These are phyloP conservation scores for Datura wrightii DNA, from an alignment of 257 asterid species.

Conservation along the genomic window DNA sequence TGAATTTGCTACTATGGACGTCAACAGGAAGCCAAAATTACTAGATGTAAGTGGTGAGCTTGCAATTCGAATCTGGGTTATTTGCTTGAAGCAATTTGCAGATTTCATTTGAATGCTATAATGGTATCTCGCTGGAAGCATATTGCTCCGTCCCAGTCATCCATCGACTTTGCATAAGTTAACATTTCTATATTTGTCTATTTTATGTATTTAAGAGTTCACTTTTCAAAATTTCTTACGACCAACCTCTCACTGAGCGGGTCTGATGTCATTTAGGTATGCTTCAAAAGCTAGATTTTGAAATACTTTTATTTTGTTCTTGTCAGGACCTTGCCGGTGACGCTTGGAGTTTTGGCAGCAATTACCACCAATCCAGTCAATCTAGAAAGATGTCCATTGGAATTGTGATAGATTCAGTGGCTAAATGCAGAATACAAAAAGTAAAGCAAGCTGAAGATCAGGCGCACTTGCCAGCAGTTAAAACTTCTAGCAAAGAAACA, in stretches of 20 bases:
- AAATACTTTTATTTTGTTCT: constrained; percentile 36
- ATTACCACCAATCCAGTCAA: constrained; percentile 58
- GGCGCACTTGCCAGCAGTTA: constrained; percentile 42
- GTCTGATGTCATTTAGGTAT: neutral
- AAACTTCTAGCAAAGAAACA: constrained; percentile 43
- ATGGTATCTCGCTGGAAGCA: neutral
- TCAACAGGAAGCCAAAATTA: neutral
- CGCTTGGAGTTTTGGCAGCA: constrained; percentile 59
- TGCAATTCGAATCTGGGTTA: constrained; percentile 15
- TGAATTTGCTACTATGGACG: constrained; percentile 19
- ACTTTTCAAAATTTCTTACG: neutral
- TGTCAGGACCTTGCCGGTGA: constrained; percentile 59
- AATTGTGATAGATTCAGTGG: constrained; percentile 58
- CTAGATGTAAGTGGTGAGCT: constrained; percentile 21
- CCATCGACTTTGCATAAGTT: neutral
- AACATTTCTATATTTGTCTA: neutral
- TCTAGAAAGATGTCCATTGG: constrained; percentile 87
- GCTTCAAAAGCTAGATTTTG: constrained; percentile 19
- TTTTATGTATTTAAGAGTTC: neutral
- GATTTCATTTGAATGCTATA: constrained; percentile 15
- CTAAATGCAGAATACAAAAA: constrained; percentile 47
- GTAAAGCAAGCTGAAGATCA: constrained; percentile 41
- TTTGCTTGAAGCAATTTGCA: neutral
- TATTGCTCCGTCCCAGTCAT: neutral
- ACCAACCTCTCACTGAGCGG: neutral